Evolutionary conservation across 495 filamentous ascomycete genomes (phyloP), one percentile per base, ranked within the genome.

Genomic region (Podospora pseudoanserina): DNA sequence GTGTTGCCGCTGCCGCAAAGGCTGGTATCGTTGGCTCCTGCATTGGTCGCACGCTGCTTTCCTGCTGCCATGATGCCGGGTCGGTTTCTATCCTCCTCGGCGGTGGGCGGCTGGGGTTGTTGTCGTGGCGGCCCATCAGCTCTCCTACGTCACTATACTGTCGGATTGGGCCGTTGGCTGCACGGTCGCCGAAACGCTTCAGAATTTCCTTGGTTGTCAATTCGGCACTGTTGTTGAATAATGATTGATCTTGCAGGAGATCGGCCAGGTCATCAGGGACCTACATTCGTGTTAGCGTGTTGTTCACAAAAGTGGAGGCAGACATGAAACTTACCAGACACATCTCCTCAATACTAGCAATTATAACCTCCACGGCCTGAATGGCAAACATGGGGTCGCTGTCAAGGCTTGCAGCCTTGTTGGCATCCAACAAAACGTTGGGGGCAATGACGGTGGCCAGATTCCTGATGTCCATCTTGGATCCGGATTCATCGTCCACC

Each of bases 381-480:
- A 99, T 97, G 16, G 93, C 92, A 71, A 91, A 84, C 83, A 97
- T 97, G 71, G 91, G 94, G 55, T 90, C 86, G 70, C 90, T 89
- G 72, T 95, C 92, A 71, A 91, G 86, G 34, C 80, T 84, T 15
- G 88, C 85, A 19, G 72, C 77, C 70, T 87, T 88, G 58, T 85
- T 84, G 70, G 83, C 89, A 13, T 91, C 88, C 72, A 92, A 92
- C 16, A 99, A 87, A 65, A 99, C 91, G 70, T 99, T 99, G 0
- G 95, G 95, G 5, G 94, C 92, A 71, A 99, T 96, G 67, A 99
- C 95, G n/a, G 96, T 98, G 6, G 95, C 92, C 65, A 99, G 86
- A 74, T 99, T 99, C 78, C 97, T 94, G 62, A 95, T 92, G 78
- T 99, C 95, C 95, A 99, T 99, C 83, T 97, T 97, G 74, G 93